Base-by-base conservation (phyloP, 2,329 filamentous ascomycete species). In the Nemania serpens region DNA sequence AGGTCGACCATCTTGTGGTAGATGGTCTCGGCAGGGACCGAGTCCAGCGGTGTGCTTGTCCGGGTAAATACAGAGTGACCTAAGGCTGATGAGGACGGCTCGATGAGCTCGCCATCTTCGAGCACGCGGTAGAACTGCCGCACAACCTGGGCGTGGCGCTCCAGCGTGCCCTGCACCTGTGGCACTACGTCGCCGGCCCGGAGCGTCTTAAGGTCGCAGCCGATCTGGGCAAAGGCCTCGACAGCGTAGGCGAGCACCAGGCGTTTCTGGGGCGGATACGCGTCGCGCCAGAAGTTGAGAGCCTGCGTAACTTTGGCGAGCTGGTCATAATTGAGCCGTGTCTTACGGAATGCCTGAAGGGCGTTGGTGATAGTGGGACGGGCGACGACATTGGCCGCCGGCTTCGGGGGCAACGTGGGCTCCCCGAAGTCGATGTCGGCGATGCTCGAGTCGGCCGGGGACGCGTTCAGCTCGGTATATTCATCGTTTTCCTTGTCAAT, bases 1-100 rank as follows among this genome's bases (percentile, higher is more conserved):
- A 45, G 11, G 11, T 42, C 20, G n/a, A 63, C 33, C 11, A 68
- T 37, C 2, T 61, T n/a, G 6, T 62, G 52, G 49, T 64, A 64
- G 22, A 66, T 61, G 9, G 49, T n/a, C 25, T 61, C 61, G 34
- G 56, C 59, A 1, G 58, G 7, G 4, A 25, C 39, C 13, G 29
- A 15, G n/a, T 68, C 66, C 3, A 67, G 10, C 5, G 48, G 37
- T 25, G 7, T 18, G 20, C 6, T 17, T 41, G 3, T 17, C n/a
- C n/a, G n/a, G n/a, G n/a, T 45, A 10, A n/a, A 50, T n/a, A n/a
- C n/a, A n/a, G n/a, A n/a, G n/a, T n/a, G n/a, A n/a, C n/a, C n/a
- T n/a, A n/a, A n/a, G n/a, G n/a, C n/a, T n/a, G n/a, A n/a, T n/a
- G n/a, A n/a, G n/a, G n/a, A n/a, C n/a, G n/a, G n/a, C 18, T 15